phyloP scores from a whole-genome alignment of 805 yeast genomes.

The Lipomyces sp. region DNA sequence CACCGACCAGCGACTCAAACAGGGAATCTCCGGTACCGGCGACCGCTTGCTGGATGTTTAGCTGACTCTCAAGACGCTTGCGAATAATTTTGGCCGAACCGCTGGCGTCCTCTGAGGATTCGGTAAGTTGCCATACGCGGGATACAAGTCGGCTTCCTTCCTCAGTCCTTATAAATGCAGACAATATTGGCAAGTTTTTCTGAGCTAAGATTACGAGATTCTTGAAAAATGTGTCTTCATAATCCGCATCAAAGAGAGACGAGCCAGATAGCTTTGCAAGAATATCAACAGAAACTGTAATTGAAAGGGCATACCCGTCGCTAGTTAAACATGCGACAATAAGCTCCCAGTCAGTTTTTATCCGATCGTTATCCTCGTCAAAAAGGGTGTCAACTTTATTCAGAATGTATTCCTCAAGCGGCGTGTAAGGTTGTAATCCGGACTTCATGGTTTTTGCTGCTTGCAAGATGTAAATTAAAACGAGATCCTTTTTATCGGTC shows the following conservation, averaged over 20 bases:
- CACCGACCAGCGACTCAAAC: conserved; percentile 17
- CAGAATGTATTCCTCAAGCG: conserved; percentile 9
- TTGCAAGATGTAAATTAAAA: conserved; percentile 7
- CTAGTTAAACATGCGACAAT: conserved; percentile 5
- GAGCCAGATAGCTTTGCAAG: conserved; percentile 4
- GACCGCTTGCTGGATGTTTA: conserved; percentile 1
- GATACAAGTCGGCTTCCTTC: conserved; percentile 42
- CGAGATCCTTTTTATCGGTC: conserved; percentile 4
- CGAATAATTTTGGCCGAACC: conserved; percentile 17
- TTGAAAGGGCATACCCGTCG: conserved; percentile 8
- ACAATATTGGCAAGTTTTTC: conserved; percentile 5
- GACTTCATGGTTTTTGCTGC: not conserved
- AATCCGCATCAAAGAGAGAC: conserved; percentile 28
- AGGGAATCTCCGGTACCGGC: conserved; percentile 2
- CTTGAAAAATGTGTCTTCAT: conserved; percentile 38
- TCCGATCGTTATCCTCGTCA: conserved; percentile 1
- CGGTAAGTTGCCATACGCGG: conserved; percentile 29
- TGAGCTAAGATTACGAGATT: conserved; percentile 13
- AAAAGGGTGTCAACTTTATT: conserved; percentile 1
- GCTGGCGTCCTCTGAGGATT: conserved; percentile 3
- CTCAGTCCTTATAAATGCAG: conserved; percentile 39
- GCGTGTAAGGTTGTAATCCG: not conserved
- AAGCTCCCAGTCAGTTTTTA: conserved; percentile 15
- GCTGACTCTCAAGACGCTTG: conserved; percentile 20
- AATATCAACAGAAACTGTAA: conserved; percentile 1